A percentile compares a stretch with the other conserved stretches of the same genome.
phyloP scores from a whole-genome alignment of 768 basidiomycete species.

The Pholiota conissans region DNA sequence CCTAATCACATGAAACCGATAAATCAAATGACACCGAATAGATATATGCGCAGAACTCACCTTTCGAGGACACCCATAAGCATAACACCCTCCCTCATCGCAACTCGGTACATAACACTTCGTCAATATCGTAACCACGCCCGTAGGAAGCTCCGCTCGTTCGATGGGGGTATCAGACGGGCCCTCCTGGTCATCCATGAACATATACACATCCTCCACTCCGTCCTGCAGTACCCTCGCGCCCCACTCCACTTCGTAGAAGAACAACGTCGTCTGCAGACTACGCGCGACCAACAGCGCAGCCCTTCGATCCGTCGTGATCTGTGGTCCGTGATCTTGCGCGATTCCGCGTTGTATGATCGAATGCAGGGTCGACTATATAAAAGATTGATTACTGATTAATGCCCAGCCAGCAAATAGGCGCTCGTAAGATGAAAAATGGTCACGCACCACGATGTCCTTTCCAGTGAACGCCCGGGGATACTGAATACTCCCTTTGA shows the following conservation, averaged over 20 bases:
- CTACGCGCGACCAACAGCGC: constrained; percentile 88
- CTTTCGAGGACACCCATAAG: constrained; percentile 75
- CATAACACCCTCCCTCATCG: constrained; percentile 79
- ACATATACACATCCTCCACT: constrained; percentile 94
- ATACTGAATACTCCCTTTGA: constrained; percentile 94
- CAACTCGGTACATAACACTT: constrained; percentile 89
- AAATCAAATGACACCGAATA: background rate
- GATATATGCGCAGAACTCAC: constrained; percentile 29
- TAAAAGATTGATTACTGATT: constrained; percentile 3
- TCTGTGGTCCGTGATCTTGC: constrained; percentile 62
- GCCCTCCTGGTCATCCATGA: constrained; percentile 82
- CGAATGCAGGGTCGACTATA: constrained; percentile 80
- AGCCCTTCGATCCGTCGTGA: constrained; percentile 67
- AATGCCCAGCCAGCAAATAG: constrained; percentile 1
- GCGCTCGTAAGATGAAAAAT: background rate
- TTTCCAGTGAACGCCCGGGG: constrained; percentile 91
- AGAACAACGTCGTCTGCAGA: constrained; percentile 89
- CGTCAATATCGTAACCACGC: constrained; percentile 84
- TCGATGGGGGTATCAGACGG: constrained; percentile 54
- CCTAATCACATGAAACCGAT: constrained; percentile 17
- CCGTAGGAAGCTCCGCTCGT: constrained; percentile 76
- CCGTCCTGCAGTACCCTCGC: constrained; percentile 80
- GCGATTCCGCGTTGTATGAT: constrained; percentile 79
- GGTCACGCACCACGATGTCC: constrained; percentile 44
- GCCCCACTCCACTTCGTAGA: constrained; percentile 98